A percentile compares a stretch with the other conserved stretches of the same genome.
phyloP scores from a whole-genome alignment of 148 eudicot genomes.

The Persicaria tinctoria region DNA sequence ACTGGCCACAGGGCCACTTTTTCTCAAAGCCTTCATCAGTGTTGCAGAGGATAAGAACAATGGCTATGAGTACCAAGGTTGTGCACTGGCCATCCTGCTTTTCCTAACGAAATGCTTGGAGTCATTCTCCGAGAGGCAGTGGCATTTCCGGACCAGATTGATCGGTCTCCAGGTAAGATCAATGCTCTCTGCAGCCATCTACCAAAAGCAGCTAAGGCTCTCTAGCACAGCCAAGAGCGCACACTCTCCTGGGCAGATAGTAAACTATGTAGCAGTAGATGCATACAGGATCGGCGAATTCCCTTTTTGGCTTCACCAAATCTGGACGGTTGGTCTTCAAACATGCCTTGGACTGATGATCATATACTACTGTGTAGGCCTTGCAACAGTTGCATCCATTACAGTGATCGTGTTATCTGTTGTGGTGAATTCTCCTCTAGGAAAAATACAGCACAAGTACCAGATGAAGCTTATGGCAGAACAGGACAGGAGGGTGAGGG shows the following conservation, averaged over 20 bases:
- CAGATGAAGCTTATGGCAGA: constrained; percentile 48
- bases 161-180: constrained; percentile 53
- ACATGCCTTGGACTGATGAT: constrained; percentile 34
- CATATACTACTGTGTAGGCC: constrained; percentile 15
- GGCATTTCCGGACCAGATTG: constrained; percentile 37
- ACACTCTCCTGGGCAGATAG: constrained; percentile 34
- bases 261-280: constrained; percentile 49
- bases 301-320: constrained; percentile 53
- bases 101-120: constrained; percentile 38
- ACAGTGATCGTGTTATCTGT: constrained; percentile 38
- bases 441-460: constrained; percentile 43
- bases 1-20: constrained; percentile 41
- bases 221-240: constrained; percentile 33
- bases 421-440: constrained; percentile 42
- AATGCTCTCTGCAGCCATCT: constrained; percentile 39
- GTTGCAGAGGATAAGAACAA: constrained; percentile 19
- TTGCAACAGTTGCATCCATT: background rate
- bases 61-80: constrained; percentile 27
- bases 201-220: constrained; percentile 45
- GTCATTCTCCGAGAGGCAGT: constrained; percentile 50
- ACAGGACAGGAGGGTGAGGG: constrained; percentile 43
- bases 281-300: constrained; percentile 51
- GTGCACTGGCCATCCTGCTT: constrained; percentile 22
- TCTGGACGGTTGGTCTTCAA: constrained; percentile 46
- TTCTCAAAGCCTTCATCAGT: constrained; percentile 42